phyloP scores from a whole-genome alignment of 2,329 filamentous ascomycete species.

The Aureobasidium subglaciale region DNA sequence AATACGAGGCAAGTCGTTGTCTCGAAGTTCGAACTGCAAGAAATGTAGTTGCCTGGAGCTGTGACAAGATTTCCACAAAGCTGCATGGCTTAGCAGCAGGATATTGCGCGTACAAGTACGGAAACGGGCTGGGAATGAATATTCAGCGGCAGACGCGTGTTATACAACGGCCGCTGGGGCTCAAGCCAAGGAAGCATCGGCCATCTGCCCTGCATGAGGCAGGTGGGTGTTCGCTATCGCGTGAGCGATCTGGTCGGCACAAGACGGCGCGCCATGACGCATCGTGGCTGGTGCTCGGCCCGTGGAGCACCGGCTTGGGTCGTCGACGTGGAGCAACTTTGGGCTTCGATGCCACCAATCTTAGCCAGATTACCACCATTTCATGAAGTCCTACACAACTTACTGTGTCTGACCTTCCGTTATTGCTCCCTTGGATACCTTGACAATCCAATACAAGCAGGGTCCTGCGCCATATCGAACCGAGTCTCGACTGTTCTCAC shows the following conservation, averaged over 20 bases:
- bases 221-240: background rate
- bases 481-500: background rate
- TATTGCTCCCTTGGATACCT: constrained; percentile 7
- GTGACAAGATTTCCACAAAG: background rate
- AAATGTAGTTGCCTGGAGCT: background rate
- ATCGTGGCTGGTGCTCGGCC: constrained; percentile 8
- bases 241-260: background rate
- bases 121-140: background rate
- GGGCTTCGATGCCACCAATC: background rate
- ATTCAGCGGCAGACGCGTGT: background rate
- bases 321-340: constrained; percentile 5
- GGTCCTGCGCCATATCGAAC: background rate
- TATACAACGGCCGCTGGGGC: background rate
- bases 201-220: background rate
- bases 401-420: background rate
- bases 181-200: too few relatives aligned
- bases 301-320: too few relatives aligned
- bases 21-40: background rate
- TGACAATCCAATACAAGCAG: background rate
- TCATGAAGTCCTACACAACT: background rate
- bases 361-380: background rate
- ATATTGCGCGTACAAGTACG: constrained; percentile 4
- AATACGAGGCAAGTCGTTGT: background rate
- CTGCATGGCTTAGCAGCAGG: background rate
- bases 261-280: background rate